Evolutionary conservation across 805 yeast species (phyloP).

Genomic region (Wickerhamomyces queroliae): DNA sequence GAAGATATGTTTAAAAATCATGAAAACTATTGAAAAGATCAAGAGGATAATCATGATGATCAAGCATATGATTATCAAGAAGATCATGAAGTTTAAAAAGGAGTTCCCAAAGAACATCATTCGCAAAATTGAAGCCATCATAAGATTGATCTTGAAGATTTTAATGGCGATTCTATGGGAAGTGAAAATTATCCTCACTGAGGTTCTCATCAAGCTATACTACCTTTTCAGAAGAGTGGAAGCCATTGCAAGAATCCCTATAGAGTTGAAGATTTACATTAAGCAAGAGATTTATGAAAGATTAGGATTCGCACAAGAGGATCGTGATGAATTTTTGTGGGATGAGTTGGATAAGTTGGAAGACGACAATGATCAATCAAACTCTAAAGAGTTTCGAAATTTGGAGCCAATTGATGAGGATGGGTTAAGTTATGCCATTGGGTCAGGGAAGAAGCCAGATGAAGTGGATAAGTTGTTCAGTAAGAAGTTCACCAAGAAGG

Average conservation of each 20-base stretch:
- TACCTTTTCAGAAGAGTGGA: slow-evolving; percentile 3
- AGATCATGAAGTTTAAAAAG: slow-evolving; percentile 10
- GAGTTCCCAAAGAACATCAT: slow-evolving; percentile 15
- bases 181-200: slow-evolving; percentile 2
- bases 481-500: slow-evolving; percentile 1
- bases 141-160: slow-evolving; percentile 12
- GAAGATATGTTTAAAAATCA: slow-evolving; percentile 11
- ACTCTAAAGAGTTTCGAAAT: slow-evolving; percentile 1
- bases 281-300: slow-evolving; percentile 10
- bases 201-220: slow-evolving; percentile 9
- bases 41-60: slow-evolving; percentile 12
- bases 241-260: slow-evolving; percentile 9
- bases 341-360: neutral
- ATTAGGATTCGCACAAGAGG: slow-evolving; percentile 3
- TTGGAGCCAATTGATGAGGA: slow-evolving; percentile 1
- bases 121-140: slow-evolving; percentile 13
- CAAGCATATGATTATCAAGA: slow-evolving; percentile 9
- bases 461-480: slow-evolving; percentile 6
- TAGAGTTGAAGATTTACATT: slow-evolving; percentile 13
- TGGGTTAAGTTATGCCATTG: neutral
- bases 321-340: slow-evolving; percentile 1
- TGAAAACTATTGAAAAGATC: slow-evolving; percentile 17
- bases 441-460: neutral
- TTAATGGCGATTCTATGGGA: slow-evolving; percentile 16
- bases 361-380: neutral